phyloP scores from a whole-genome alignment of 805 yeast genomes.

The Isabelozyma rhagii region DNA sequence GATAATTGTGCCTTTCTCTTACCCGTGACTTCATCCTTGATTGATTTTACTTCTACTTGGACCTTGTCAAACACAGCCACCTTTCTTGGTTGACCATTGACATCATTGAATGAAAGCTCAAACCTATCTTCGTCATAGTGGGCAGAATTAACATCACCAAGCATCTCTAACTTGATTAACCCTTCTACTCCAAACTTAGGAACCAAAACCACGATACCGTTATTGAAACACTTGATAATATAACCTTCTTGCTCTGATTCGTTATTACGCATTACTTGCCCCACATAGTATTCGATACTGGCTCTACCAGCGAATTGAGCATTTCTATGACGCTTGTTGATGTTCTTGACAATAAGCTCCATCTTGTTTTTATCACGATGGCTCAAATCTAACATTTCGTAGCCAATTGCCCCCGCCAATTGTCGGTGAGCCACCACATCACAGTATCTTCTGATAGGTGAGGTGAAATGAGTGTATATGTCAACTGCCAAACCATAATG shows the following conservation, averaged over 20 bases:
- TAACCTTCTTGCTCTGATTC: slow-evolving; percentile 84
- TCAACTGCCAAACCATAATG: slow-evolving; percentile 98
- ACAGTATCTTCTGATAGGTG: slow-evolving; percentile 97
- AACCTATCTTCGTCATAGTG: slow-evolving; percentile 76
- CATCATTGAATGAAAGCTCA: slow-evolving; percentile 56
- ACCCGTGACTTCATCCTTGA: slow-evolving; percentile 82
- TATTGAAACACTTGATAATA: slow-evolving; percentile 85
- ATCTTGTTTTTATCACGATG: slow-evolving; percentile 88
- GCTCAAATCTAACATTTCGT: slow-evolving; percentile 74
- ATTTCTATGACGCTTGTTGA: slow-evolving; percentile 91
- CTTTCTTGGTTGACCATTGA: slow-evolving; percentile 42
- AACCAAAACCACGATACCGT: slow-evolving; percentile 91
- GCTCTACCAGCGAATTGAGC: slow-evolving; percentile 99
- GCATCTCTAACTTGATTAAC: slow-evolving; percentile 73
- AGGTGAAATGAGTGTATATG: slow-evolving; percentile 96
- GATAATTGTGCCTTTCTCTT: slow-evolving; percentile 85
- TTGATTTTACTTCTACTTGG: slow-evolving; percentile 75
- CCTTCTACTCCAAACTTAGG: slow-evolving; percentile 97
- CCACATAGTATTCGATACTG: slow-evolving; percentile 94
- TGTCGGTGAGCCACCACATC: slow-evolving; percentile 97
- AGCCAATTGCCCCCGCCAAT: slow-evolving; percentile 95
- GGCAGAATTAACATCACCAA: slow-evolving; percentile 63
- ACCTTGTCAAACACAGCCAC: slow-evolving; percentile 83
- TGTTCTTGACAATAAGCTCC: slow-evolving; percentile 84
- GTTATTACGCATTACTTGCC: slow-evolving; percentile 90